phyloP scores from a whole-genome alignment of 306 rosid species.

The Fragaria nilgerrensis region DNA sequence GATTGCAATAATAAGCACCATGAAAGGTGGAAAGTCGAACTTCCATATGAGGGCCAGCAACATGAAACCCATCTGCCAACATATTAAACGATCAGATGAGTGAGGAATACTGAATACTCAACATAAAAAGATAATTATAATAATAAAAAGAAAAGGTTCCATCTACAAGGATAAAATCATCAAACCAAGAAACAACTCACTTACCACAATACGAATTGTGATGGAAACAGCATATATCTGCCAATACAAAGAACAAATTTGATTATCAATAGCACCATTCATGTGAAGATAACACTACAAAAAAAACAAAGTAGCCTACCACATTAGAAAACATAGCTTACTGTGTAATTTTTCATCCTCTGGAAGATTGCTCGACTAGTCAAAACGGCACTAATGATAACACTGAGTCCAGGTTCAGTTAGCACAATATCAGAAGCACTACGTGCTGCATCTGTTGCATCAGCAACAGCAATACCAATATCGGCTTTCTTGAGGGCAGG shows the following conservation, averaged over 20 bases:
- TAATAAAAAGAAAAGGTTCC: neutral
- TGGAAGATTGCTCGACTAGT: conserved; percentile 97
- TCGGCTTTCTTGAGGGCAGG: conserved; percentile 99
- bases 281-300: neutral
- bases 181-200: conserved; percentile 28
- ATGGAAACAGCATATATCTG: conserved; percentile 99
- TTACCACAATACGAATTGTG: conserved; percentile 97
- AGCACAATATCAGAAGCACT: conserved; percentile 98
- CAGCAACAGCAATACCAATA: conserved; percentile 98
- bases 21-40: conserved; percentile 97
- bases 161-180: neutral
- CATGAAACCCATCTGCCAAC: conserved; percentile 96
- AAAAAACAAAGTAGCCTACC: neutral
- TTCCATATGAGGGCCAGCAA: conserved; percentile 91
- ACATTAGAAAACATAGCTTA: conserved; percentile 33
- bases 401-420: conserved; percentile 97
- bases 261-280: neutral
- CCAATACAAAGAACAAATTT: conserved; percentile 16
- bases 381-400: conserved; percentile 95
- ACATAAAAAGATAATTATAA: neutral
- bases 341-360: conserved; percentile 98
- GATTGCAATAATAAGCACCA: conserved; percentile 96
- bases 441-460: conserved; percentile 99
- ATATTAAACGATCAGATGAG: conserved; percentile 23
- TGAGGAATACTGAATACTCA: conserved; percentile 15